Percentiles rank a stretch among this genome's conserved stretches.
phyloP scores from a whole-genome alignment of 1,139 yeast genomes.

The Sugiyamaella neomexicana region DNA sequence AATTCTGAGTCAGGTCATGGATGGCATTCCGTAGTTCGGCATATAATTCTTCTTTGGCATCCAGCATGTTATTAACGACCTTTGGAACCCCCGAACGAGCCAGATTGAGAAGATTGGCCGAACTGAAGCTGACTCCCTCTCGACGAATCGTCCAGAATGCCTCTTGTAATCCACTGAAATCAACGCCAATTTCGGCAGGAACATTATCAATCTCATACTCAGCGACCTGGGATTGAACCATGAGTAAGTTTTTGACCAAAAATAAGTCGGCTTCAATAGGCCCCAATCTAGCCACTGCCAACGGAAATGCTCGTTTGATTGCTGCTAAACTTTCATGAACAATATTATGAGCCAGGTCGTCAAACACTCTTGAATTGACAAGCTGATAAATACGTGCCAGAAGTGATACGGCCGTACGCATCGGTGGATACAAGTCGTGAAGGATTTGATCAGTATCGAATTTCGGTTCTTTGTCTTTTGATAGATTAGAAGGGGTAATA shows the following conservation, averaged over 20 bases:
- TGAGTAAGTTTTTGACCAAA: conserved; percentile 67
- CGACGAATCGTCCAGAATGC: conserved; percentile 50
- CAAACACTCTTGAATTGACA: conserved; percentile 72
- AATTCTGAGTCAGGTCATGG: conserved; percentile 56
- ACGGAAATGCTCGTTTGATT: conserved; percentile 52
- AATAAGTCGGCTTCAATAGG: conserved; percentile 63
- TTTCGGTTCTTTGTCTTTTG: conserved; percentile 12
- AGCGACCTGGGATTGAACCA: conserved; percentile 68
- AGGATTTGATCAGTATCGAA: conserved; percentile 42
- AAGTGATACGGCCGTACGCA: conserved; percentile 66
- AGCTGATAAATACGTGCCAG: conserved; percentile 79
- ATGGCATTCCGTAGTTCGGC: conserved; percentile 70
- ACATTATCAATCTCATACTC: conserved; percentile 80
- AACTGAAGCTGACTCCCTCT: conserved; percentile 34
- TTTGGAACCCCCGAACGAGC: conserved; percentile 75
- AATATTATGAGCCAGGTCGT: conserved; percentile 83
- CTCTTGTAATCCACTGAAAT: conserved; percentile 66
- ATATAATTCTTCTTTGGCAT: conserved; percentile 77
- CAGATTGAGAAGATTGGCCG: conserved; percentile 53
- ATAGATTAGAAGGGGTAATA: conserved; percentile 3
- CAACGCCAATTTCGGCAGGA: conserved; percentile 69
- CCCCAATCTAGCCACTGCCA: conserved; percentile 46
- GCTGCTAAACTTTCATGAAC: conserved; percentile 75
- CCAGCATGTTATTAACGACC: conserved; percentile 82
- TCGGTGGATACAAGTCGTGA: conserved; percentile 68